Percentiles rank a stretch among this genome's conserved stretches.
phyloP scores from a whole-genome alignment of 352 stramenopile genomes.

The Phytophthora parvispora region DNA sequence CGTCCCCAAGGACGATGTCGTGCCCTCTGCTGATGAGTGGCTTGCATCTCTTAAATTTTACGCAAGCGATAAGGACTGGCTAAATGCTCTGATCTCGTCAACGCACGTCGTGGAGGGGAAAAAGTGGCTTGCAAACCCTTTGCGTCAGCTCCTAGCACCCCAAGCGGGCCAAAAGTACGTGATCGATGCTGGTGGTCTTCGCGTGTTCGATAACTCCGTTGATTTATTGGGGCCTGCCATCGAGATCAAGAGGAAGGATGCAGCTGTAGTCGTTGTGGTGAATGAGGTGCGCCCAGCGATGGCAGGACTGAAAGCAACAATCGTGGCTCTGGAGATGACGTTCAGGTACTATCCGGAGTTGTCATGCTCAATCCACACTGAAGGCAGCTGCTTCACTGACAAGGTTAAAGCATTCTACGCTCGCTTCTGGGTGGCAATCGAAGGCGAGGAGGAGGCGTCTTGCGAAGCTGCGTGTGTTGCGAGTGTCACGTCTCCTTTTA shows the following conservation, averaged over 20 bases:
- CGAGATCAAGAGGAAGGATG: constrained; percentile 48
- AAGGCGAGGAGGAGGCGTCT: constrained; percentile 66
- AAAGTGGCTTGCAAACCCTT: constrained; percentile 80
- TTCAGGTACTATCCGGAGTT: constrained; percentile 62
- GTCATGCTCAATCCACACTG: constrained; percentile 60
- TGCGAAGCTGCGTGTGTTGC: constrained; percentile 67
- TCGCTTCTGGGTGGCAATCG: constrained; percentile 76
- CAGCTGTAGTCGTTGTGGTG: constrained; percentile 56
- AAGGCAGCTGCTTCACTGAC: constrained; percentile 51
- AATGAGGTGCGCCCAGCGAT: constrained; percentile 71
- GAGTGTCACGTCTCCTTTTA: constrained; percentile 73
- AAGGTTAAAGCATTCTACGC: constrained; percentile 85
- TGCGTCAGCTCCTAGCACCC: constrained; percentile 61
- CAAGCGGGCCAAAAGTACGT: constrained; percentile 57
- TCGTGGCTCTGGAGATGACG: constrained; percentile 66
- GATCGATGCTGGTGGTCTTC: constrained; percentile 39
- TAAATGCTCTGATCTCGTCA: constrained; percentile 63
- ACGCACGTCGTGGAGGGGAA: constrained; percentile 50
- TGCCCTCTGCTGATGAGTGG: constrained; percentile 56
- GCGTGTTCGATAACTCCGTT: constrained; percentile 53
- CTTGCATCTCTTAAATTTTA: constrained; percentile 44
- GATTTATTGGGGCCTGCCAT: constrained; percentile 54
- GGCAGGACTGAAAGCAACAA: constrained; percentile 45
- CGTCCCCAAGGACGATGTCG: constrained; percentile 28
- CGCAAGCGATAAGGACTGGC: constrained; percentile 58